Percentiles rank a stretch among this genome's conserved stretches.
These are phyloP conservation scores for Phytophthora pluvialis DNA, from an alignment of 352 stramenopile species.

Conservation along the genomic window DNA sequence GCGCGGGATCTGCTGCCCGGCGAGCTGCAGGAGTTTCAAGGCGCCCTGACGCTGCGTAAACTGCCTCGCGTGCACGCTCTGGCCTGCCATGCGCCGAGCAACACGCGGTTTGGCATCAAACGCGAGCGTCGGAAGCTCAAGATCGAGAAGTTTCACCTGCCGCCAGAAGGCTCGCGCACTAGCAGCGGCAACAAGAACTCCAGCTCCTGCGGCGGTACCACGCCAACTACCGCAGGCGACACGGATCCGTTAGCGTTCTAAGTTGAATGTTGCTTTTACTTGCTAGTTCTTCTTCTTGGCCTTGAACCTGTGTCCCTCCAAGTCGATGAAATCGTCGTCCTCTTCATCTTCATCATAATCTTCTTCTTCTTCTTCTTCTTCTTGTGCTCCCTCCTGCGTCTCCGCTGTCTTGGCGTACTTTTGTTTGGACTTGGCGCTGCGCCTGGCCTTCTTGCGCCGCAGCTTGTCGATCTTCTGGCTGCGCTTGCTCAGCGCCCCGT, in stretches of 20 bases:
- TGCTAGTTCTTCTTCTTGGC: slow-evolving; percentile 34
- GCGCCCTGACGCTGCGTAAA: slow-evolving; percentile 60
- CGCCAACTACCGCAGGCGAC: slow-evolving; percentile 8
- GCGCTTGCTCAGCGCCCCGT: slow-evolving; percentile 61
- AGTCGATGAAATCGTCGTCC: slow-evolving; percentile 13
- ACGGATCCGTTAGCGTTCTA: slow-evolving; percentile 37
- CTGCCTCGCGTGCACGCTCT: slow-evolving; percentile 66
- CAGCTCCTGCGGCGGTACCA: slow-evolving; percentile 8
- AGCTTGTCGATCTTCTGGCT: slow-evolving; percentile 73
- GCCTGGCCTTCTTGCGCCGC: slow-evolving; percentile 71
- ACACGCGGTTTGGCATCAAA: slow-evolving; percentile 67
- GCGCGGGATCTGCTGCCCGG: slow-evolving; percentile 59
- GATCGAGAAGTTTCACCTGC: slow-evolving; percentile 81
- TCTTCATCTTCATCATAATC: slow-evolving; percentile 25
- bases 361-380: slow-evolving; percentile 16
- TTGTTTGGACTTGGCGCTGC: slow-evolving; percentile 57
- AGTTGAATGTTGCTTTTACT: neutral
- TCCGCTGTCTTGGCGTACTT: slow-evolving; percentile 49
- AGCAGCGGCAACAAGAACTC: slow-evolving; percentile 11
- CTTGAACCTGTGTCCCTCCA: slow-evolving; percentile 47
- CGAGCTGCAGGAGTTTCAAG: slow-evolving; percentile 69
- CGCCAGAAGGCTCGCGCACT: slow-evolving; percentile 65
- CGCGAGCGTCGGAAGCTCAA: slow-evolving; percentile 75
- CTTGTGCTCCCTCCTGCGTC: slow-evolving; percentile 21
- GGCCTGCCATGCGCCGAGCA: slow-evolving; percentile 57